Evolutionary conservation across 164 flowering plant species (phyloP), one percentile per base, ranked within the genome.

Genomic region (Chimonanthus praecox): DNA sequence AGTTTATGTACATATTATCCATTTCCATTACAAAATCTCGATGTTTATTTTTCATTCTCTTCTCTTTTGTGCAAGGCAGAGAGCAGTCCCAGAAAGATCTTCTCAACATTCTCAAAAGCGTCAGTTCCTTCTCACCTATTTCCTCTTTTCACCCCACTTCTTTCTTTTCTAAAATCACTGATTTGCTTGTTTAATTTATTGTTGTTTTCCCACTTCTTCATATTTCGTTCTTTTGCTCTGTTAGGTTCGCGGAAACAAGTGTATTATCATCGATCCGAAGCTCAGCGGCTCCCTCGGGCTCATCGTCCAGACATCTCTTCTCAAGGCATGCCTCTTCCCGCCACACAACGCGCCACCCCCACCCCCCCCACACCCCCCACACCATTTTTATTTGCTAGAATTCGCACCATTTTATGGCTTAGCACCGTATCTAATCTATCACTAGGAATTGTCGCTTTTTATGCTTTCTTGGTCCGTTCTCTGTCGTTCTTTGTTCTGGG

Each of bases 31-130:
- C 20, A 64, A 10, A 10, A 10, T 64, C 44, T 10, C 44, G 44
- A 5, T 67, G 6, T 4, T 9, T 69, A 20, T 2, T 47, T 4
- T 21, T 48, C 3, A 5, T 69, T 33, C 7, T n/a, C 10, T 3
- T 47, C 44, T 0, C 5, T 68, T 49, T 7, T 69, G 44, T 8
- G 63, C 9, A 73, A 69, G 4, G 45, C 85, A 95, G 98, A 81
- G 96, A 93, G 63, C 97, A 93, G 76, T 88, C 98, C 46, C 92
- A 88, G 83, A 87, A 88, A 79, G 99, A 95, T 75, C 96, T 95
- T 54, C 50, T 90, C 44, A 90, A 79, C 79, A 87, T 91, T 77
- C 88, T 95, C 5, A 91, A 80, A 68, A 89, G 88, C 68, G 99
- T 95, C 71, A 86, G 91, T 82, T 69, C 6, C 33, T 3, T 54